Percentiles rank a stretch among this genome's conserved stretches.
Evolutionary conservation across 345 rosid species (phyloP).

Genomic region (Citrus reticulata): DNA sequence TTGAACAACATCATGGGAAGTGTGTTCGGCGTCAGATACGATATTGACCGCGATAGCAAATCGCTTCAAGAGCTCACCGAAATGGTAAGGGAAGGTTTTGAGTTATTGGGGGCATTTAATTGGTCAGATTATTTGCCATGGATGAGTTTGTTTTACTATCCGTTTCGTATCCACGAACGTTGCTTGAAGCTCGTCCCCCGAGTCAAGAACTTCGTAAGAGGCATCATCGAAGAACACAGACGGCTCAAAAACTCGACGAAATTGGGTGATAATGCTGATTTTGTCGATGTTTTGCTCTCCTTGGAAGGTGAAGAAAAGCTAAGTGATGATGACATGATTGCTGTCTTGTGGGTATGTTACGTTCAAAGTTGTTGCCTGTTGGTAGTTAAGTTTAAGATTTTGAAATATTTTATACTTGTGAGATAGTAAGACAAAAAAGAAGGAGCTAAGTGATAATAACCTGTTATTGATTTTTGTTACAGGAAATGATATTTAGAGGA

Average conservation of each 20-base stretch:
- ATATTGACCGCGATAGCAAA: constrained; percentile 14
- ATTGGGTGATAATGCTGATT: constrained; percentile 41
- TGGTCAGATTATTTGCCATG: constrained; percentile 78
- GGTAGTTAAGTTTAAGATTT: neutral
- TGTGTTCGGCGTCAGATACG: constrained; percentile 78
- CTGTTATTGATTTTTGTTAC: neutral
- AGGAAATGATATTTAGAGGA: constrained; percentile 95
- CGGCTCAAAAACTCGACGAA: constrained; percentile 18
- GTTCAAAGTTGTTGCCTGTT: neutral
- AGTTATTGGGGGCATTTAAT: constrained; percentile 77
- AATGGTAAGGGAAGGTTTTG: constrained; percentile 82
- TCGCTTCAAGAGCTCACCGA: constrained; percentile 47
- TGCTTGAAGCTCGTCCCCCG: constrained; percentile 72
- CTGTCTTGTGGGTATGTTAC: constrained; percentile 74
- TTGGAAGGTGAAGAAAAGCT: constrained; percentile 73
- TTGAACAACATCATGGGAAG: constrained; percentile 81
- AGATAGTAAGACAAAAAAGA: neutral
- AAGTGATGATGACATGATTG: constrained; percentile 76
- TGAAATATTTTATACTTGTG: neutral
- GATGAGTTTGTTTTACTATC: constrained; percentile 57
- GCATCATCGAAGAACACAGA: constrained; percentile 58
- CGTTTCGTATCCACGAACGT: constrained; percentile 48
- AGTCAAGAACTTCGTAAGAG: constrained; percentile 48
- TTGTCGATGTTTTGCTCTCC: constrained; percentile 76
- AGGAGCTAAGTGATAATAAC: neutral